Base-by-base conservation (phyloP, 139 green algal species). In the Limnomonas spitsbergensis region DNA sequence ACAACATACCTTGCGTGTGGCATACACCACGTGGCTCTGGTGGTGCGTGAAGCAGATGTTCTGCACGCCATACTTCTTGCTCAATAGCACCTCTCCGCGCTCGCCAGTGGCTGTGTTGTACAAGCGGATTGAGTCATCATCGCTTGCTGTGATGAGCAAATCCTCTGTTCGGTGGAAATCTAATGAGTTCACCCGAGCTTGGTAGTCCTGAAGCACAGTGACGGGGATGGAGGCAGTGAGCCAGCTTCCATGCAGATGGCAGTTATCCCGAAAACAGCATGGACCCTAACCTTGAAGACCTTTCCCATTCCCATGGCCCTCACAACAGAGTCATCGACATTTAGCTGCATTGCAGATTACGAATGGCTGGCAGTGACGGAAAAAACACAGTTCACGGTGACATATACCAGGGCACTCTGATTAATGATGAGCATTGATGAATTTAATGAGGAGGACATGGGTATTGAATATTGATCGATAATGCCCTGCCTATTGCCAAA, bases 101-200 rank as follows among this genome's bases (percentile, higher is more conserved):
- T 38, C 4, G 32, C 77, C 78, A 9, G 67, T 82, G 20, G 87
- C 73, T 20, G 90, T 95, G 89, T 95, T 89, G 82, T 95, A 97
- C 2, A 98, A 6, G 1, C 84, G 81, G 40, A 98, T 94, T 7
- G 82, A 80, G 74, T 97, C 91, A 76, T 98, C 94, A 42, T 97
- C 90, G 1, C 83, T 78, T 7, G 83, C 91, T 29, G 92, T 93
- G 3, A 97, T 89, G 3, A 98, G 85, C 34, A 97, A 81, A 78
- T 97, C 92, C 38, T 93, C 84, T 6, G 84, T 92, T 6, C 90
- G 79, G 78, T 97, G 94, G 70, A 98, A 98, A 69, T 94, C 91
- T 26, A 97, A 75, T 1, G 89, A 94, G 80, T 97, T 98, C 72
- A 98, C 90, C 14, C 84, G 74, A 0, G n/a, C 77, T 0, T 53